A percentile compares a stretch with the other conserved stretches of the same genome.
Conservation (phyloP, 1,284 basidiomycete genomes). For the Ceratobasidium theobromae region DNA sequence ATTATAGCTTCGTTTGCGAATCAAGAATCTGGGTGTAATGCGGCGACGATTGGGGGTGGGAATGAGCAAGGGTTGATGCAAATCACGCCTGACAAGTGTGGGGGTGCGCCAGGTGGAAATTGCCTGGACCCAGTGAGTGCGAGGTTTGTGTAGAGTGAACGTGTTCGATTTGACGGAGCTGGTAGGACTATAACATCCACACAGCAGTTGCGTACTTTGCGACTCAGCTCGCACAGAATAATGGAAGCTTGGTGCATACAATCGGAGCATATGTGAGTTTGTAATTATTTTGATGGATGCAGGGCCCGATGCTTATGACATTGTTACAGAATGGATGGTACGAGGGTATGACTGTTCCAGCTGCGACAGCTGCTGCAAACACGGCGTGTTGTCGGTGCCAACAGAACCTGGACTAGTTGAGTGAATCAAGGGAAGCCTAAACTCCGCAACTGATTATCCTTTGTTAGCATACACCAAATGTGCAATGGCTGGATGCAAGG, state of each 20-base stretch:
- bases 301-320: too few relatives aligned
- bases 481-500: constrained; percentile 76
- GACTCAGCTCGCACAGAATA: constrained; percentile 52
- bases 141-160: constrained; percentile 37
- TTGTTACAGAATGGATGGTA: constrained; percentile 32
- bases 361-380: constrained; percentile 61
- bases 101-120: constrained; percentile 59
- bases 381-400: constrained; percentile 67
- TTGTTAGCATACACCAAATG: constrained; percentile 68
- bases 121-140: constrained; percentile 63
- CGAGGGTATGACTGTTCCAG: constrained; percentile 43
- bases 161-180: not conserved
- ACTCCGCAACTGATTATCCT: not conserved
- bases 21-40: constrained; percentile 76
- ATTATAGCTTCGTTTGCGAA: constrained; percentile 83
- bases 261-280: constrained; percentile 80
- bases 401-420: constrained; percentile 77
- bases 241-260: constrained; percentile 61
- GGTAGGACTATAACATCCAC: constrained; percentile 66
- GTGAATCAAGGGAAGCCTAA: constrained; percentile 29
- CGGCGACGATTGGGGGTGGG: constrained; percentile 65
- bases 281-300: not conserved
- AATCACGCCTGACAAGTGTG: constrained; percentile 77
- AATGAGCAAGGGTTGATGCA: constrained; percentile 87
- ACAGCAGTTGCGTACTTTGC: constrained; percentile 65